A percentile compares a stretch with the other conserved stretches of the same genome.
Evolutionary conservation across 441 rosid species (phyloP).

Genomic region (Erodium chrysanthum): DNA sequence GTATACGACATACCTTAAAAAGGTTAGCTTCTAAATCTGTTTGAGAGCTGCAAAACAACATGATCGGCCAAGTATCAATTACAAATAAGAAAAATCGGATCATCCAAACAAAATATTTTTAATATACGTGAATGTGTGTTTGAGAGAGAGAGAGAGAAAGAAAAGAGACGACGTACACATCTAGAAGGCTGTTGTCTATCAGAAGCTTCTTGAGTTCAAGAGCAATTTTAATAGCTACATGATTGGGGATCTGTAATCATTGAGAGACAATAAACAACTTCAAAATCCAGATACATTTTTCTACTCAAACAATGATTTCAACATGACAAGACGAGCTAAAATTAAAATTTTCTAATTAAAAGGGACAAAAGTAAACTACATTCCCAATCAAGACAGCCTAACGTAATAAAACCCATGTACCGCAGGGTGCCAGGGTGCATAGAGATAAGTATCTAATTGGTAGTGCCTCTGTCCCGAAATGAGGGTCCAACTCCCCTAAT

Average conservation of each 20-base stretch:
- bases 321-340: too few relatives aligned
- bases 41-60: constrained; percentile 57
- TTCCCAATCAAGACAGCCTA: too few relatives aligned
- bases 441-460: too few relatives aligned
- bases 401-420: too few relatives aligned
- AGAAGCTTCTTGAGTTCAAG: constrained; percentile 95
- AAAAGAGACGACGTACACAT: constrained; percentile 49
- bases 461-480: too few relatives aligned
- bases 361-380: too few relatives aligned
- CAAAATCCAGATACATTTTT: background rate
- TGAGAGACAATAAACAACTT: constrained; percentile 1
- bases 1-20: constrained; percentile 50
- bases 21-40: constrained; percentile 85
- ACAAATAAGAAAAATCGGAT: constrained; percentile 7
- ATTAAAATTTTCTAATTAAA: background rate
- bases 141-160: background rate
- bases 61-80: constrained; percentile 1
- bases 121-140: background rate
- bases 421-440: too few relatives aligned
- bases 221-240: constrained; percentile 87
- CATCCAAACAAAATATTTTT: background rate
- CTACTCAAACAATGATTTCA: too few relatives aligned
- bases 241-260: constrained; percentile 76
- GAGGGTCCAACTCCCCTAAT: too few relatives aligned
- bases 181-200: constrained; percentile 94